A percentile compares a stretch with the other conserved stretches of the same genome.
These are phyloP conservation scores for Panicum hallii DNA, from an alignment of 202 grass and related monocot species.

Conservation along the genomic window DNA sequence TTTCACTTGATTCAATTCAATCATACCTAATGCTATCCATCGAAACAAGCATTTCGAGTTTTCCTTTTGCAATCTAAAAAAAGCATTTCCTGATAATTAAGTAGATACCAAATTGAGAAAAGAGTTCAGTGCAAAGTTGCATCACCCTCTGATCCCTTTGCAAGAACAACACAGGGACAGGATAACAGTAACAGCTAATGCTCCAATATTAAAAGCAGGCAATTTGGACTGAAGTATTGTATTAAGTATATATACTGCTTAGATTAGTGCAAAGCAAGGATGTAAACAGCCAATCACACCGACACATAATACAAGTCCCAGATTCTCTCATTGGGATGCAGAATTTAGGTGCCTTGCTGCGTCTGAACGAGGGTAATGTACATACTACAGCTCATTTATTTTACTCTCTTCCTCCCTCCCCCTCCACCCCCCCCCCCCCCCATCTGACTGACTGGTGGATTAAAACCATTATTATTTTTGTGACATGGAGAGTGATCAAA, in stretches of 20 bases:
- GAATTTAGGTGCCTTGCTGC: constrained; percentile 35
- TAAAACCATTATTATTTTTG: not conserved
- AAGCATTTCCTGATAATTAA: not conserved
- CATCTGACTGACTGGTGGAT: constrained; percentile 19
- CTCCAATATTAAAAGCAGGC: constrained; percentile 40
- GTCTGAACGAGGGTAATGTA: constrained; percentile 43
- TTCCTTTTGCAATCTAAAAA: not conserved
- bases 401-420: not conserved
- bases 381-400: constrained; percentile 9
- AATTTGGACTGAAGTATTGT: constrained; percentile 44
- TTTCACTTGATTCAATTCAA: not conserved
- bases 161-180: constrained; percentile 20
- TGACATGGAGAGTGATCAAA: constrained; percentile 31
- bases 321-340: constrained; percentile 64
- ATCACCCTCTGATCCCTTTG: not conserved
- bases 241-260: constrained; percentile 44
- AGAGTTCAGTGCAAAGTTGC: not conserved
- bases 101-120: not conserved
- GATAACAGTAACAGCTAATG: constrained; percentile 50
- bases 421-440: not conserved
- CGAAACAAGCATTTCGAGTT: not conserved
- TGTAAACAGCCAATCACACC: constrained; percentile 60
- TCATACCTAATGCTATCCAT: not conserved
- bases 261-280: constrained; percentile 41
- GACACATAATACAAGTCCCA: constrained; percentile 50